A percentile compares a stretch with the other conserved stretches of the same genome.
phyloP scores from a whole-genome alignment of 1,284 basidiomycete species.

The Takashimella koratensis region DNA sequence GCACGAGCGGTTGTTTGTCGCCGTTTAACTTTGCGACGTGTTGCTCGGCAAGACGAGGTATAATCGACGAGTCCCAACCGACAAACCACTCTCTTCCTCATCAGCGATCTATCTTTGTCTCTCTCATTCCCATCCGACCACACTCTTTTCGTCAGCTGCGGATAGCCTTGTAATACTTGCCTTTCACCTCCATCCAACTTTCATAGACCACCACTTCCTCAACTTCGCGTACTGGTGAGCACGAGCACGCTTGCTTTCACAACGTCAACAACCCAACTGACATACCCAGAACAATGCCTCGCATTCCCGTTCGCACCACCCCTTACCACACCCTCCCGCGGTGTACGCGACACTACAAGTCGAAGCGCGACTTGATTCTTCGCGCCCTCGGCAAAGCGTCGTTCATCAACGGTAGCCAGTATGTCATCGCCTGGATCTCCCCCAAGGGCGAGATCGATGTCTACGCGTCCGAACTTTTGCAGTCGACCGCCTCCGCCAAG shows the following conservation, averaged over 20 bases:
- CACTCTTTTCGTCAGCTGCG: background rate
- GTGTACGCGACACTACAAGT: conserved; percentile 55
- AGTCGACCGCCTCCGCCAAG: conserved; percentile 32
- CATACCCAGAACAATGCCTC: conserved; percentile 47
- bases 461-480: conserved; percentile 51
- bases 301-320: conserved; percentile 54
- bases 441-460: conserved; percentile 55
- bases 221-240: background rate
- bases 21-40: conserved; percentile 3
- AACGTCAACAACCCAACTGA: background rate
- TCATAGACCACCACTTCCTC: background rate
- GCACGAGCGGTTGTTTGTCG: background rate
- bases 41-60: conserved; percentile 1
- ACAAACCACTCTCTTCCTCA: background rate
- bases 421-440: conserved; percentile 54
- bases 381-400: conserved; percentile 52
- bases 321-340: conserved; percentile 54
- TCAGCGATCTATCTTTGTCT: background rate
- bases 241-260: background rate
- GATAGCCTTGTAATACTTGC: background rate
- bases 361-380: conserved; percentile 55
- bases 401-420: conserved; percentile 55
- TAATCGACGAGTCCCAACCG: conserved; percentile 6
- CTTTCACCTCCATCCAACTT: conserved; percentile 6
- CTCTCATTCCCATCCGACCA: background rate